Evolutionary conservation across 768 basidiomycete genomes (phyloP), one percentile per base, ranked within the genome.

Genomic region (Lentinula raphanica): DNA sequence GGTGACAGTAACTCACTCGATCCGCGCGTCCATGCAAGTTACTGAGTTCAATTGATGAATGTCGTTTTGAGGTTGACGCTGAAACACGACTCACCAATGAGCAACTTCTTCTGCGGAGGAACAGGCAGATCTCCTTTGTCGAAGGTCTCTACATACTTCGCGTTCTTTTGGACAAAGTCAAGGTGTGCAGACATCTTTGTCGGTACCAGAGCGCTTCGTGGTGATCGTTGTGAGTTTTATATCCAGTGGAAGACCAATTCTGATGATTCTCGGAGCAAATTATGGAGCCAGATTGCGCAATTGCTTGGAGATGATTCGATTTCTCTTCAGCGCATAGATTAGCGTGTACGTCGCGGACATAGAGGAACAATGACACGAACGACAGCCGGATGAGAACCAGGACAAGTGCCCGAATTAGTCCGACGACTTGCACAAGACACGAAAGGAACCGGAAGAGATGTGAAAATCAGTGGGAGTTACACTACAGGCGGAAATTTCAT

Each of bases 21-120:
- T 74, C 54, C 87, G 83, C 50, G 86, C 85, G 67, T 88, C 87
- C 86, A 88, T 90, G 72, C 86, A 88, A 19, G 85, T 85, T 28
- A 85, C 82, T 84, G 56, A 5, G n/a, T n/a, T 21, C 1, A 49
- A 6, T 46, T 15, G 28, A 32, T 8, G 44, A 12, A 21, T 46
- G 45, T 1, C 35, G 7, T 61, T 46, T 23, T 13, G 23, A 38
- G 19, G 5, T 11, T 27, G 35, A 1, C 36, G n/a, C 25, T 19
- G 38, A 46, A 19, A 50, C 48, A 63, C 71, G 57, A 54, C n/a
- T n/a, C n/a, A 78, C 74, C 67, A 58, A 77, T 68, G 31, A 71
- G 68, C 29, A 74, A 65, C 58, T 75, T 74, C 65, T 75, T 79
- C 17, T 71, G 65, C 12, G 78, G 79, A 8, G 72, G 75, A n/a